Evolutionary conservation across 164 flowering plant genomes (phyloP), one percentile per base, ranked within the genome.

Genomic region (Euptelea pleiosperma): DNA sequence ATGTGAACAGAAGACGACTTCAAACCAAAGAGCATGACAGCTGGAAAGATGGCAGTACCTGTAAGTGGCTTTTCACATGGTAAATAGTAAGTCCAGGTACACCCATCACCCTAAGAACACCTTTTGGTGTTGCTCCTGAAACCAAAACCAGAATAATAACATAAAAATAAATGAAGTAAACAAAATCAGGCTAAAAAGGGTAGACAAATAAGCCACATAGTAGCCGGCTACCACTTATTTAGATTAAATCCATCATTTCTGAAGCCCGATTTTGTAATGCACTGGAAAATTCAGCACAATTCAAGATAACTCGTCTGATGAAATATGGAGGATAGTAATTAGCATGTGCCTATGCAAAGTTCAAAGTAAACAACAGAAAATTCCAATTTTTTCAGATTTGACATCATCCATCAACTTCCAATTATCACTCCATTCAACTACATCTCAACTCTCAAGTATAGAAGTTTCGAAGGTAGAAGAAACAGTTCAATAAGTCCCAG

Each of bases 41-140:
- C 22, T 2, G 7, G 10, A 33, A 10, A 29, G 15, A 54, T 28
- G 37, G 37, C 31, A 24, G 34, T 52, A 84, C 89, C 85, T 84
- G 89, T 62, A 84, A 65, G 70, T 84, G 86, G 74, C 89, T 84
- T 67, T 84, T 84, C 52, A 84, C 86, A 67, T 84, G 89, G 70
- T 82, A 84, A 61, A 84, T 84, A 16, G 89, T 84, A 28, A 84
- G 78, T 30, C 89, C 89, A 49, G 86, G 78, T 45, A 84, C 86
- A 45, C 89, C 85, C 89, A 84, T 84, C 68, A 82, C 83, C 61
- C 85, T 75, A 14, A 84, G 62, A 66, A 84, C 86, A 58, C 89
- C 89, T 73, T 84, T 84, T 26, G 89, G 89, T 36, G 89, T 84
- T 44, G 89, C 89, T 63, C 86, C 89, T 82, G 68, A 65, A 71